Percentiles rank a stretch among this genome's conserved stretches.
phyloP scores from a whole-genome alignment of 2,329 filamentous ascomycete species.

The Penicillium sp. region DNA sequence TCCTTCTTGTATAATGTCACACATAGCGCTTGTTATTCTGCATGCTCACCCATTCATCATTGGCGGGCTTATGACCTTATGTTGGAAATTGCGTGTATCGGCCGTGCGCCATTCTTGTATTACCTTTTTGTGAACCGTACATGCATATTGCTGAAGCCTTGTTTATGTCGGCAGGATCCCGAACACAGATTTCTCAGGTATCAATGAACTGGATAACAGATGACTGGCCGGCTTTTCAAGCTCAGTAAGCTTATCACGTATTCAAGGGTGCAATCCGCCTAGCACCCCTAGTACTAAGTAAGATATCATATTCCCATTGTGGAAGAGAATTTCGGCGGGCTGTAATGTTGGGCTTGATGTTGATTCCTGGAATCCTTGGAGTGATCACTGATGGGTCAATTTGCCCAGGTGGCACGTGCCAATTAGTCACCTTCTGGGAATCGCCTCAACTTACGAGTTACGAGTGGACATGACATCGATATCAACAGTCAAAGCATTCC shows the following conservation, averaged over 20 bases:
- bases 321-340: not conserved
- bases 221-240: not conserved
- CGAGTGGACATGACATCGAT: not conserved
- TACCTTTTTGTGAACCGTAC: not conserved
- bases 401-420: not conserved
- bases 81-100: not conserved
- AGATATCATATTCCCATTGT: not conserved
- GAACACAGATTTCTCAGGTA: not conserved
- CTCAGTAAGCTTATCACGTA: not conserved
- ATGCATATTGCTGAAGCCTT: not conserved
- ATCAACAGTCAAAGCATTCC: conserved; percentile 2
- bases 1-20: conserved; percentile 15
- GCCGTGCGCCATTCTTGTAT: not conserved
- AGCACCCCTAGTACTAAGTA: not conserved
- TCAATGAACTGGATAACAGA: conserved; percentile 1
- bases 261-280: not conserved
- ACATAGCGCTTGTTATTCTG: not conserved
- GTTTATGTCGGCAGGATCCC: not conserved
- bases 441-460: too few species aligned
- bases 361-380: too few species aligned
- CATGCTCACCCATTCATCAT: not conserved
- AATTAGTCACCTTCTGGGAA: conserved; percentile 4
- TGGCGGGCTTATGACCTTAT: not conserved
- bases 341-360: not conserved
- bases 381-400: not conserved